Evolutionary conservation across 2,329 filamentous ascomycete genomes (phyloP), one percentile per base, ranked within the genome.

Genomic region (Colletotrichum eleusines): DNA sequence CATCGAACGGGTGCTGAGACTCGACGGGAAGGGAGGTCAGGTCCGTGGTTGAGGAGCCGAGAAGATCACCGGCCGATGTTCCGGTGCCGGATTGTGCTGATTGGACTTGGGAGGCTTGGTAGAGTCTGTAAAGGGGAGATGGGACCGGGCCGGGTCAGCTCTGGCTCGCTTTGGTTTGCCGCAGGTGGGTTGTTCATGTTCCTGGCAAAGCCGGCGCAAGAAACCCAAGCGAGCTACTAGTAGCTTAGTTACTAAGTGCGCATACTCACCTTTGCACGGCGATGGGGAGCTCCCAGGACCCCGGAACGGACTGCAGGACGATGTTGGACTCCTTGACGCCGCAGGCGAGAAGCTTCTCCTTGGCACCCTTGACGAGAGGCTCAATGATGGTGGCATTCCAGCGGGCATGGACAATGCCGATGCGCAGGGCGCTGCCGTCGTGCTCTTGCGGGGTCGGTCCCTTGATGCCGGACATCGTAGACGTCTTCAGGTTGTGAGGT

Each of bases 381-480:
- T 93, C 90, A 81, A 98, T 97, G 80, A 99, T 94, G 75, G 87
- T 88, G 74, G 87, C 87, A 85, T 99, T 99, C 96, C 96, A 99
- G 77, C 96, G 91, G 70, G 95, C 95, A 84, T 98, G 96, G 70
- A 99, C 89, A 79, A 99, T 98, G 79, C 93, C 95, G 79, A 99
- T 91, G 79, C 96, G 94, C 74, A 99, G 89, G 77, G 85, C 86
- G 77, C 89, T 89, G 81, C 93, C 92, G 79, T 91, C 86, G 81
- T 89, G 86, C 76, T 87, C 83, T 79, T 90, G 83, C 64, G 84
- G 82, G 74, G 83, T 82, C n/a, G 87, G 87, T 69, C 86, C 87
- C 77, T 89, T 90, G 80, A 86, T 80, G 66, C 81, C 83, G 70
- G 84, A 84, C 81, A 86, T 84, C 71, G 76, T 78, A 81, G n/a